These are phyloP conservation scores for Auriscalpium vulgare DNA, from an alignment of 768 basidiomycete species.

Conservation along the genomic window DNA sequence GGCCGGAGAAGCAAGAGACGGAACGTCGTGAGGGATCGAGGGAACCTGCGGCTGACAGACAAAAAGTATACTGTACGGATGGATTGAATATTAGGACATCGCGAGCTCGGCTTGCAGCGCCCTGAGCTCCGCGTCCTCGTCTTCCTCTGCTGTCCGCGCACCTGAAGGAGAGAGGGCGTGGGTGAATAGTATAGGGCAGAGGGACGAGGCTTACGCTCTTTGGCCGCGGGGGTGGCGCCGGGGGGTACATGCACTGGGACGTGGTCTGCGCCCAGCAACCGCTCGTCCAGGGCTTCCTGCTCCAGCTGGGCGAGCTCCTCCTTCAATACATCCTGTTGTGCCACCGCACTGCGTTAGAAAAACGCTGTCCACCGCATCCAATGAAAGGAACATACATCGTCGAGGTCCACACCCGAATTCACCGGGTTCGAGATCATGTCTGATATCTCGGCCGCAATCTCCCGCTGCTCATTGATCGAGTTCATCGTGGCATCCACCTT, in stretches of 20 bases:
- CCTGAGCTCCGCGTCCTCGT: conserved; percentile 85
- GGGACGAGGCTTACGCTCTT: conserved; percentile 35
- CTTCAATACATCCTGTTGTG: conserved; percentile 61
- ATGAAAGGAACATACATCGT: conserved; percentile 50
- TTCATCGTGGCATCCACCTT: conserved; percentile 90
- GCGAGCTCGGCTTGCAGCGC: conserved; percentile 84
- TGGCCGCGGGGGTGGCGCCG: conserved; percentile 33
- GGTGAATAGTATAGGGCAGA: conserved; percentile 1
- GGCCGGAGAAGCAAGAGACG: background rate
- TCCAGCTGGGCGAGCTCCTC: conserved; percentile 81
- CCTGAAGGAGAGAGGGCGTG: conserved; percentile 12
- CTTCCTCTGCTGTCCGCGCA: conserved; percentile 61
- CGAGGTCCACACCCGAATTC: conserved; percentile 45
- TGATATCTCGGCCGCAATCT: conserved; percentile 87
- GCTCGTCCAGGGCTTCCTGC: conserved; percentile 79
- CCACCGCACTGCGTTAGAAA: no score
- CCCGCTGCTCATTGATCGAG: conserved; percentile 81
- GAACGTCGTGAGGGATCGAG: background rate
- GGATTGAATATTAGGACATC: conserved; percentile 39
- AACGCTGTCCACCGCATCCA: no score
- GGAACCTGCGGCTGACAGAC: background rate
- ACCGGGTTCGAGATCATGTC: conserved; percentile 75
- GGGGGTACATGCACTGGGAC: conserved; percentile 82
- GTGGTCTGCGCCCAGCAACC: conserved; percentile 79
- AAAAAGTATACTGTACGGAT: no score